Conservation (phyloP, 1,139 yeast genomes). For the Petasospora rhodanensis region DNA sequence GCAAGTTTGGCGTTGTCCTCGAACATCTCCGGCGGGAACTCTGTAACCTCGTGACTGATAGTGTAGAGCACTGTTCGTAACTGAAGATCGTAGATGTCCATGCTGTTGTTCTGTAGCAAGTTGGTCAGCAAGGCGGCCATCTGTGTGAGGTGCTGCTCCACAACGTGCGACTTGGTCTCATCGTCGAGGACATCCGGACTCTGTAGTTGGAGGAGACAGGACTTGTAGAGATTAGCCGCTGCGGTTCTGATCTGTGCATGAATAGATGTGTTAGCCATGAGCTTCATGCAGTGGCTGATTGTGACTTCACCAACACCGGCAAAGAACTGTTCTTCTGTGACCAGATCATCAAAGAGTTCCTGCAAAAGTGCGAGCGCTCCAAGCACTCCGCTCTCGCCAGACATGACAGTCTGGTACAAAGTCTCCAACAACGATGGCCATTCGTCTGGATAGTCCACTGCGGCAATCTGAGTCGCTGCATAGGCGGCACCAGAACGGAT, state of each 20-base stretch:
- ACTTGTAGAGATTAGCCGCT: slow-evolving; percentile 49
- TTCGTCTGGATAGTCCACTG: slow-evolving; percentile 90
- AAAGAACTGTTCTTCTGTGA: slow-evolving; percentile 84
- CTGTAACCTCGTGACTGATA: slow-evolving; percentile 28
- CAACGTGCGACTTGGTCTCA: slow-evolving; percentile 28
- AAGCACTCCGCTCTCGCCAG: slow-evolving; percentile 36
- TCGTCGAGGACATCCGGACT: slow-evolving; percentile 46
- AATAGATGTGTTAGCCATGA: slow-evolving; percentile 33
- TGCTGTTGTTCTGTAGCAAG: slow-evolving; percentile 15
- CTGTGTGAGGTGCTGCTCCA: slow-evolving; percentile 21
- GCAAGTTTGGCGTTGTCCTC: slow-evolving; percentile 17
- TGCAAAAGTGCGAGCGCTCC: slow-evolving; percentile 71
- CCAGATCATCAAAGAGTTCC: slow-evolving; percentile 80
- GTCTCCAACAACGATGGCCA: slow-evolving; percentile 73
- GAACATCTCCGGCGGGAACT: slow-evolving; percentile 28
- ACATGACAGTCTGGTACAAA: slow-evolving; percentile 39
- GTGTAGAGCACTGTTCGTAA: slow-evolving; percentile 26
- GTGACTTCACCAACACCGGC: slow-evolving; percentile 58
- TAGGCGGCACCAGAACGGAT: slow-evolving; percentile 66
- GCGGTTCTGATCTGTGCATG: slow-evolving; percentile 41
- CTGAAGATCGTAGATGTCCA: slow-evolving; percentile 13
- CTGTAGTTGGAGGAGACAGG: slow-evolving; percentile 48
- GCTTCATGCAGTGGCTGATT: slow-evolving; percentile 40
- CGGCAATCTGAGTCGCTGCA: slow-evolving; percentile 78
- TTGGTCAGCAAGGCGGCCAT: slow-evolving; percentile 21